A percentile compares a stretch with the other conserved stretches of the same genome.
Evolutionary conservation across 345 rosid species (phyloP).

Genomic region (Cardamine resedifolia): DNA sequence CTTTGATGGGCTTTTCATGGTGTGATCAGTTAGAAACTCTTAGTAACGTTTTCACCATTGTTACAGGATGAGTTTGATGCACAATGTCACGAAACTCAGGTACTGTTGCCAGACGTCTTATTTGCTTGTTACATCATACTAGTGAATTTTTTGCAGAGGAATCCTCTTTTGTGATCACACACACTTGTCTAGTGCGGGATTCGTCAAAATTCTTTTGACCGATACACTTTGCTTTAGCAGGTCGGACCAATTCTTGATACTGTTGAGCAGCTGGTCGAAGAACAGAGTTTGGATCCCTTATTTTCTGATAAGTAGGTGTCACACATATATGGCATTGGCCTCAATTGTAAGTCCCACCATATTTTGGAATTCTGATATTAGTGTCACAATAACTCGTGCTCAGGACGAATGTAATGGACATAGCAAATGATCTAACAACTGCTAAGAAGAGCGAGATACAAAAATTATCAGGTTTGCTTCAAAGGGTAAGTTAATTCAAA

Average conservation of each 20-base stretch:
- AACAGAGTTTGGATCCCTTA: conserved; percentile 66
- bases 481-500: conserved; percentile 46
- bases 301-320: conserved; percentile 68
- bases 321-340: not conserved
- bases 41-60: conserved; percentile 22
- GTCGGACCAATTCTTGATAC: conserved; percentile 66
- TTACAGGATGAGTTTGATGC: conserved; percentile 67
- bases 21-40: conserved; percentile 1
- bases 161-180: not conserved
- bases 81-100: conserved; percentile 61
- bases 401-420: conserved; percentile 66
- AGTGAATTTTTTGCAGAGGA: not conserved
- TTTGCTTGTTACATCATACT: not conserved
- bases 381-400: conserved; percentile 21
- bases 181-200: not conserved
- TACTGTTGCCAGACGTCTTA: conserved; percentile 25
- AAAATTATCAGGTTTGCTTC: conserved; percentile 49
- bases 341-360: not conserved
- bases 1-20: not conserved
- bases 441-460: conserved; percentile 61
- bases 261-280: conserved; percentile 74
- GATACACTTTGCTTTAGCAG: conserved; percentile 37
- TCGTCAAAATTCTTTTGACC: not conserved
- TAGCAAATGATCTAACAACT: conserved; percentile 45
- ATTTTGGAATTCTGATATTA: not conserved